Evolutionary conservation across 2,329 filamentous ascomycete species (phyloP).

Genomic region (Sporothrix luriei): DNA sequence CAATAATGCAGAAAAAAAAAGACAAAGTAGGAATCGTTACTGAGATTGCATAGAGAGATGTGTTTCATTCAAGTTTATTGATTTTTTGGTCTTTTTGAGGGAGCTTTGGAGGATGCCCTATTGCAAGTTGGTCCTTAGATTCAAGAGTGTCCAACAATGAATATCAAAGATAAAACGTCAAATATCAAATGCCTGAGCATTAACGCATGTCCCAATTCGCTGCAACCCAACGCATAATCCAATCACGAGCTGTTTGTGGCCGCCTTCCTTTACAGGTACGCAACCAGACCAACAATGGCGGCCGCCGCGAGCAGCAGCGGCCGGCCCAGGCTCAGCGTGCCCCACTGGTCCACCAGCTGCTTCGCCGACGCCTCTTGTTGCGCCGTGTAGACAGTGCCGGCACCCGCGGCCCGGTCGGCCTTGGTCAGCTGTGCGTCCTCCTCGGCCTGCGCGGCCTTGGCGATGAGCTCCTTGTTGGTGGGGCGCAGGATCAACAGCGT

Average conservation of each 20-base stretch:
- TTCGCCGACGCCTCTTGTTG: constrained; percentile 46
- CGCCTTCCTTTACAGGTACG: constrained; percentile 30
- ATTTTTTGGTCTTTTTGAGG: background rate
- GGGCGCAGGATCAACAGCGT: constrained; percentile 51
- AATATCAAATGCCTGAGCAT: background rate
- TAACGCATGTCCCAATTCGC: background rate
- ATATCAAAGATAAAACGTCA: background rate
- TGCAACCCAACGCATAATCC: background rate
- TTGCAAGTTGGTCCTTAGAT: background rate
- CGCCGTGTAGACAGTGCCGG: constrained; percentile 26
- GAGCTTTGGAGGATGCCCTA: background rate
- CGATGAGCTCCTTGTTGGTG: constrained; percentile 53
- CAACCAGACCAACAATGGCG: constrained; percentile 26
- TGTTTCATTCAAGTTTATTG: background rate
- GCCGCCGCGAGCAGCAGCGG: constrained; percentile 35
- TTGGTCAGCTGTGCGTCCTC: constrained; percentile 37
- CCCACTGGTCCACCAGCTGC: constrained; percentile 60
- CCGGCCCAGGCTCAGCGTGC: constrained; percentile 52
- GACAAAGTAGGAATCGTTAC: background rate
- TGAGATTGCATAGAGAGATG: background rate
- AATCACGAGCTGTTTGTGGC: background rate
- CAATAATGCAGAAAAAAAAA: background rate
- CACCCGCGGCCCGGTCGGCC: constrained; percentile 25
- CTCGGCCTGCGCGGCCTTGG: constrained; percentile 48
- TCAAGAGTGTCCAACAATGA: background rate